These are phyloP conservation scores for Saturnispora galanensis DNA, from an alignment of 805 yeast species.

Conservation along the genomic window DNA sequence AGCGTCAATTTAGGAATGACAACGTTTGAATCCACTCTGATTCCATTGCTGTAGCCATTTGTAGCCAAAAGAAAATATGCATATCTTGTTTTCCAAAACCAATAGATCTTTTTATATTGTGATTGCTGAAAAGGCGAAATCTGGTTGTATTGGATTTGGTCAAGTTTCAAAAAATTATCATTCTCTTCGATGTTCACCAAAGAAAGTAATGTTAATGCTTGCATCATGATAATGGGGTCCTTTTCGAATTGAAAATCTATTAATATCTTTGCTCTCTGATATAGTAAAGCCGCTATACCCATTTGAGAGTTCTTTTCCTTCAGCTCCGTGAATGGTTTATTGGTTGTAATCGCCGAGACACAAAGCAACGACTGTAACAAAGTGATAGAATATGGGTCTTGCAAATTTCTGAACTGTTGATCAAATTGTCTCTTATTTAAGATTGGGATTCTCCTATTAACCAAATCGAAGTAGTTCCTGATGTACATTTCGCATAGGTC, in stretches of 20 bases:
- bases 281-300: slow-evolving; percentile 37
- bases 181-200: slow-evolving; percentile 18
- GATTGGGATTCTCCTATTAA: slow-evolving; percentile 63
- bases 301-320: slow-evolving; percentile 37
- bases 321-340: slow-evolving; percentile 38
- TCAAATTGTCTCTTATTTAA: slow-evolving; percentile 54
- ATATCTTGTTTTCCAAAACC: slow-evolving; percentile 16
- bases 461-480: slow-evolving; percentile 47
- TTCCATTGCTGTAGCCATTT: slow-evolving; percentile 54
- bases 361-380: slow-evolving; percentile 58
- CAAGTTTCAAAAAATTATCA: slow-evolving; percentile 2
- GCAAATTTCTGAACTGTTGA: slow-evolving; percentile 42
- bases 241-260: slow-evolving; percentile 61
- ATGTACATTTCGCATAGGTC: slow-evolving; percentile 52
- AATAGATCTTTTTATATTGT: slow-evolving; percentile 27
- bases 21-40: slow-evolving; percentile 37
- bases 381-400: slow-evolving; percentile 48
- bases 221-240: slow-evolving; percentile 52
- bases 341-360: slow-evolving; percentile 55
- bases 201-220: slow-evolving; percentile 27
- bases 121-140: slow-evolving; percentile 63
- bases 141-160: slow-evolving; percentile 38
- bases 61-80: slow-evolving; percentile 50
- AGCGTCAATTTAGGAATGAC: slow-evolving; percentile 2
- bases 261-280: slow-evolving; percentile 63